phyloP scores from a whole-genome alignment of 768 basidiomycete genomes.

The Boletus eberwhitei region DNA sequence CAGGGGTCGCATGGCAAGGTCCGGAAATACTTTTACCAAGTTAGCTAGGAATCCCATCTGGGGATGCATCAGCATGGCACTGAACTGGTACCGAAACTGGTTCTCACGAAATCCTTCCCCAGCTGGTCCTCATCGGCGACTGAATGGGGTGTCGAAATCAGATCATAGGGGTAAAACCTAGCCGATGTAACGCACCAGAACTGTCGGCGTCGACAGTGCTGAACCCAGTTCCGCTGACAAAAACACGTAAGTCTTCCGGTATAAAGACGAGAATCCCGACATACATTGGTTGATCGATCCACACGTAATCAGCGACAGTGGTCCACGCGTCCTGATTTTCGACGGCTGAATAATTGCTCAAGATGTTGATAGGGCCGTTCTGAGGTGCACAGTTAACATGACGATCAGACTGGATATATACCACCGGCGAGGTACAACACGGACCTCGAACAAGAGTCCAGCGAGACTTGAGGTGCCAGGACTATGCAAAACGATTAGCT shows the following conservation, averaged over 20 bases:
- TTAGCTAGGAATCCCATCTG: conserved; percentile 71
- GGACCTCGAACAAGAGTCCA: conserved; percentile 58
- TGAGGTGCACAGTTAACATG: conserved; percentile 18
- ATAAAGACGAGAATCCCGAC: too few species aligned
- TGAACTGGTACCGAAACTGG: too few species aligned
- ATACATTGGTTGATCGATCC: too few species aligned
- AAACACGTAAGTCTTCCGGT: too few species aligned
- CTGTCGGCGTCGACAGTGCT: too few species aligned
- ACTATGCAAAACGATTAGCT: conserved; percentile 24
- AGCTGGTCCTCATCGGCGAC: too few species aligned
- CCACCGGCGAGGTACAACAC: conserved; percentile 5
- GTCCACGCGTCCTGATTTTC: conserved; percentile 57
- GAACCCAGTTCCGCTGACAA: too few species aligned
- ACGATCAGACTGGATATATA: not conserved
- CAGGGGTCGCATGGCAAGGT: conserved; percentile 62
- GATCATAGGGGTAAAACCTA: too few species aligned
- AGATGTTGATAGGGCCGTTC: conserved; percentile 69
- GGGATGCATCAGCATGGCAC: not conserved
- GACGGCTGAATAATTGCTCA: conserved; percentile 43
- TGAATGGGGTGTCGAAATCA: too few species aligned
- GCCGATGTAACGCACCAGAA: too few species aligned
- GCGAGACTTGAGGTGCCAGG: conserved; percentile 66
- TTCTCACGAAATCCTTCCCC: too few species aligned
- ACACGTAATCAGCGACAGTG: conserved; percentile 36
- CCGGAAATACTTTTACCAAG: conserved; percentile 71